Conservation (phyloP, 2,329 filamentous ascomycete species). For the Gaeumannomyces sp. region DNA sequence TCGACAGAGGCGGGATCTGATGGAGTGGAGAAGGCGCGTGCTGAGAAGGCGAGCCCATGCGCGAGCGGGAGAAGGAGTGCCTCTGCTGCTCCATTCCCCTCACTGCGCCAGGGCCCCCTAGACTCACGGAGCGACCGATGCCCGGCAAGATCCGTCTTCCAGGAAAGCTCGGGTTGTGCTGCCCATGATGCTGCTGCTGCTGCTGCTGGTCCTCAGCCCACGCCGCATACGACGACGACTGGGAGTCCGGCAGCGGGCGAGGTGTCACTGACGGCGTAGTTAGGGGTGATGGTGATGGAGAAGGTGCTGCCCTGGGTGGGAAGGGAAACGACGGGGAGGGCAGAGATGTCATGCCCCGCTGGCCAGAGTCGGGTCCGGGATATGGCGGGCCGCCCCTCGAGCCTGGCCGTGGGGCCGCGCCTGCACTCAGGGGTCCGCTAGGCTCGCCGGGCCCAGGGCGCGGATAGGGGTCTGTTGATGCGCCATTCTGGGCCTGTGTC, state of each 20-base stretch:
- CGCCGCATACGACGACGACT: background rate
- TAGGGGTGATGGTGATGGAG: background rate
- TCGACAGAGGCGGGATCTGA: background rate
- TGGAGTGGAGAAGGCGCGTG: background rate
- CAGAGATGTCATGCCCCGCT: background rate
- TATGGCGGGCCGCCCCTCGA: constrained; percentile 14
- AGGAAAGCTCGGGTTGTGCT: background rate
- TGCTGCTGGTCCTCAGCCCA: background rate
- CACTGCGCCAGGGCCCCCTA: background rate
- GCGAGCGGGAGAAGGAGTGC: background rate
- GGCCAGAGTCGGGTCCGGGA: background rate
- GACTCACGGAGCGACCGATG: background rate
- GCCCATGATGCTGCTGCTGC: background rate
- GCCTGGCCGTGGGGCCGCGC: background rate
- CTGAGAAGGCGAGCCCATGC: background rate
- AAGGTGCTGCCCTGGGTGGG: background rate
- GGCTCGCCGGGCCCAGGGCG: background rate
- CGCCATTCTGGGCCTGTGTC: background rate
- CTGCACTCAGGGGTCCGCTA: background rate
- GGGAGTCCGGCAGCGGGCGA: background rate
- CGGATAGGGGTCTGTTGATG: background rate
- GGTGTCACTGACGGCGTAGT: background rate
- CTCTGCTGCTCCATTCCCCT: background rate
- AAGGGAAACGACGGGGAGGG: background rate
- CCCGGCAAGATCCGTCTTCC: constrained; percentile 1